Evolutionary conservation across 345 rosid genomes (phyloP), one percentile per base, ranked within the genome.

Genomic region (Euphorbia pulcherrima): DNA sequence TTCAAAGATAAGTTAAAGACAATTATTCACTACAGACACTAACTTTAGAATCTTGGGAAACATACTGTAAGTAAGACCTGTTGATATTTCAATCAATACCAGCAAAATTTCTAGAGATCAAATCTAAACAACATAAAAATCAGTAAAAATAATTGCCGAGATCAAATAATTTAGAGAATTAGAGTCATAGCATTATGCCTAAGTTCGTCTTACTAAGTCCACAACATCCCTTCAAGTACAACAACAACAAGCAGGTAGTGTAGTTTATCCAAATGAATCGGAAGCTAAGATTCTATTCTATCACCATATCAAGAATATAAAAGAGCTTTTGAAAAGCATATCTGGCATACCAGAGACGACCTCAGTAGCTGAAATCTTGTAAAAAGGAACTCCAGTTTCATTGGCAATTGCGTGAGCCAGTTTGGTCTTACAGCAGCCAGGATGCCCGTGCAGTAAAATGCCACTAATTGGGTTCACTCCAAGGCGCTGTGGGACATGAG

Each of bases 281-380:
- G 24, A 18, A 39, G 44, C 10, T 6, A 39, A 2, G 12, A 39
- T 39, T 39, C 44, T 39, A 39, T 50, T 50, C 54, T 50, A 50
- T 50, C 10, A 50, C 24, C 23, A 51, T 37, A 51, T 18, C 11
- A 29, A 9, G 26, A 20, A 16, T 9, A 55, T 23, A n/a, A 37
- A 26, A 53, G 10, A 24, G 27, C 4, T 60, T 2, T 82, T 2
- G 7, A 33, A 33, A 33, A 33, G 37, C 37, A 33, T 33, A 88
- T 97, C 97, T 21, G 96, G 83, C 35, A 90, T 88, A 18, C 90
- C 94, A 24, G 96, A 86, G 59, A 93, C 94, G n/a, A 90, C 85
- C 64, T 93, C 96, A 17, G 97, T 82, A 1, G 97, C 97, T 0
- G 98, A 89, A 72, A 93, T 89, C 77, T 90, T 81, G 72, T 83